Evolutionary conservation across 1,284 basidiomycete genomes (phyloP), one percentile per base, ranked within the genome.

Genomic region (Coniophora puteana): DNA sequence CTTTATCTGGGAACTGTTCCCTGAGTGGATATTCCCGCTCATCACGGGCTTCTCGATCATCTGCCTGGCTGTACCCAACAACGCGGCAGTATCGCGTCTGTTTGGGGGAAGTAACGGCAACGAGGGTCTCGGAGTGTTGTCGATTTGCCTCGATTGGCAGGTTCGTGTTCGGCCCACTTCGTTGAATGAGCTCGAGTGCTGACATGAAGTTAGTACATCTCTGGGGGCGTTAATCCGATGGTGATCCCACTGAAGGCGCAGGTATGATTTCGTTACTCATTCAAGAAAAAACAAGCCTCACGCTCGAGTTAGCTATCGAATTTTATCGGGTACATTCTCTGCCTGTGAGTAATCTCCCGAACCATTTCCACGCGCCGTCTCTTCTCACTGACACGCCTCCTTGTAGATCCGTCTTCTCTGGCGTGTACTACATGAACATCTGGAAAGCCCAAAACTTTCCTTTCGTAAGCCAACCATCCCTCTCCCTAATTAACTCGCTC

Each of bases 81-180:
- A 59, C 17, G 47, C 64, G 0, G 58, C 69, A 18, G 71, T 81
- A 51, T 72, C 78, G 1, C 69, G 71, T 24, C 54, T 83, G 3
- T 81, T 83, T 40, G 79, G 80, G 31, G 78, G 79, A 17, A 74
- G 67, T 3, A 75, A 75, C 48, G 78, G 77, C 46, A 80, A 83
- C 45, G 73, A 81, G 53, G 75, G 74, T 13, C 65, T 77, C 20
- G 74, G 72, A 7, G 45, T 77, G 23, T 53, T 76, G 20, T 66
- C 71, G 6, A 53, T 79, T 45, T 75, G 68, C 48, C 68, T 82
- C 32, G 78, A 83, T 53, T 83, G 80, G 77, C 70, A 60, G 58
- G 55, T 59, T 37, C 26, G 46, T 53, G 45, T 52, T 61, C 45
- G 63, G 66, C 34, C n/a, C n/a, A n/a, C n/a, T n/a, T n/a, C 64